Evolutionary conservation across 257 asterid species (phyloP).

Genomic region (Solanum sejunctum): DNA sequence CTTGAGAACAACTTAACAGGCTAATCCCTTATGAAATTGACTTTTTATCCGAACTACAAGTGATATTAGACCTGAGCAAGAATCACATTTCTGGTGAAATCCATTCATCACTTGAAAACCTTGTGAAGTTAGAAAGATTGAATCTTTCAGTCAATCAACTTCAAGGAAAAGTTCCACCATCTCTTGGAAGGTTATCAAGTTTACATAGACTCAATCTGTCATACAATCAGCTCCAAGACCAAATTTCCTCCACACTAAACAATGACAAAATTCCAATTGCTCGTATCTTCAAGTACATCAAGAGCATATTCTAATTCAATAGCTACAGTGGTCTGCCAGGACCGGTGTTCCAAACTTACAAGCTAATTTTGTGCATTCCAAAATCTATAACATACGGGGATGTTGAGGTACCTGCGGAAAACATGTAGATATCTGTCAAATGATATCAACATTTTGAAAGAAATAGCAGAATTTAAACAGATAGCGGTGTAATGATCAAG

Average conservation of each 20-base stretch:
- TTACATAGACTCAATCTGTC: conserved; percentile 66
- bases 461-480: too few species aligned
- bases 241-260: conserved; percentile 26
- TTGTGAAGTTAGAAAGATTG: conserved; percentile 57
- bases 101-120: conserved; percentile 52
- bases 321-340: too few species aligned
- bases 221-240: conserved; percentile 44
- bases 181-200: conserved; percentile 57
- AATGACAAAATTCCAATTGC: too few species aligned
- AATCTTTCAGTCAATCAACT: conserved; percentile 63
- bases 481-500: too few species aligned
- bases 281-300: too few species aligned
- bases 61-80: conserved; percentile 64
- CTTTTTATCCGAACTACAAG: conserved; percentile 61
- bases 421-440: too few species aligned
- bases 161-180: conserved; percentile 43
- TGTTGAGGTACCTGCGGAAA: too few species aligned
- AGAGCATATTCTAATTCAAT: too few species aligned
- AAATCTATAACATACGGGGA: too few species aligned
- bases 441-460: too few species aligned
- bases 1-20: conserved; percentile 57
- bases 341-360: too few species aligned
- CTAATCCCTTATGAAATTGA: conserved; percentile 38
- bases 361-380: too few species aligned
- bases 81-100: conserved; percentile 58